Percentiles rank a stretch among this genome's conserved stretches.
Evolutionary conservation across 2,329 filamentous ascomycete species (phyloP).

Genomic region (Fusarium sp.): DNA sequence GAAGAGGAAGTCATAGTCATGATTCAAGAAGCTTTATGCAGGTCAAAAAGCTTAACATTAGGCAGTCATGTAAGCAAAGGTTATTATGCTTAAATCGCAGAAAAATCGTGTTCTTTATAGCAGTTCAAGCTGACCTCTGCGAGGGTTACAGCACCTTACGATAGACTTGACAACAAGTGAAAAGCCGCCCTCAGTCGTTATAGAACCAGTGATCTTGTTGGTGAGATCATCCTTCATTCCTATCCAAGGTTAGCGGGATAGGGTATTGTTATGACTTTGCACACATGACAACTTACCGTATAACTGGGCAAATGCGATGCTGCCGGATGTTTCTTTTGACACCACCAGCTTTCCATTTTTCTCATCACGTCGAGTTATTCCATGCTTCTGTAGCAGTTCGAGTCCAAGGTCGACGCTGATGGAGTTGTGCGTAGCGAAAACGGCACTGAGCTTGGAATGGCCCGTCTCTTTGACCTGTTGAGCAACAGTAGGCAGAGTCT

Average conservation of each 20-base stretch:
- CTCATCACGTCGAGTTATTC: constrained; percentile 8
- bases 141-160: too few species aligned
- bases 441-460: constrained; percentile 19
- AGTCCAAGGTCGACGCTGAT: constrained; percentile 31
- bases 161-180: constrained; percentile 35
- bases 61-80: too few species aligned
- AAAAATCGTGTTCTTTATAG: too few species aligned
- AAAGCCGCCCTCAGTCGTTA: constrained; percentile 22
- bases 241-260: background rate
- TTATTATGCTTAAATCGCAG: too few species aligned
- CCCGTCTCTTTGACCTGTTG: constrained; percentile 18
- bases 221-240: constrained; percentile 40
- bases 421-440: constrained; percentile 33
- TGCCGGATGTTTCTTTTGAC: constrained; percentile 22
- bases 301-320: constrained; percentile 30
- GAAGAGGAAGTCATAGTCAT: too few species aligned
- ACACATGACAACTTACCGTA: constrained; percentile 13
- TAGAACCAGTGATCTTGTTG: constrained; percentile 30
- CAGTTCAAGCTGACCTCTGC: too few species aligned
- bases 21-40: too few species aligned
- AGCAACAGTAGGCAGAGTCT: constrained; percentile 19
- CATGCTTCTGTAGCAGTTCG: constrained; percentile 19
- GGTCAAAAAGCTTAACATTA: too few species aligned
- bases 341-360: constrained; percentile 10
- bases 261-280: background rate